phyloP scores from a whole-genome alignment of 371 early-diverging fungal species.

The Syncephalis plumigaleata region DNA sequence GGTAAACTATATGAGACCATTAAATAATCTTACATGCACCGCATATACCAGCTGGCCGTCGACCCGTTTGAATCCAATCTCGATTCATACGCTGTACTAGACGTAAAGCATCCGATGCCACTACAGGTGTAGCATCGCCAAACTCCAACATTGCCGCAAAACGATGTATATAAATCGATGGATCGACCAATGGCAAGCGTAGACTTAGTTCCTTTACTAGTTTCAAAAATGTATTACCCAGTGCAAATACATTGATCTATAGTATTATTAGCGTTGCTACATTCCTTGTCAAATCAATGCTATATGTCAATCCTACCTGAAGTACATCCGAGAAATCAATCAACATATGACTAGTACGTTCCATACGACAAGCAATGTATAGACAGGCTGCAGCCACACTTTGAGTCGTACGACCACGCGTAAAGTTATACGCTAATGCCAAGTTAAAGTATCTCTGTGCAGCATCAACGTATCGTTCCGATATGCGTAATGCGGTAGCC shows the following conservation, averaged over 20 bases:
- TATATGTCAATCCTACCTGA: conserved; percentile 25
- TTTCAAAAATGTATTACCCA: conserved; percentile 86
- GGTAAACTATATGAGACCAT: neutral
- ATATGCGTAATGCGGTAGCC: conserved; percentile 46
- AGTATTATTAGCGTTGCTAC: too few relatives aligned
- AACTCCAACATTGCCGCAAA: conserved; percentile 90
- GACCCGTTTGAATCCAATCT: conserved; percentile 96
- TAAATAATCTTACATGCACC: conserved; percentile 56
- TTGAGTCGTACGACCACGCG: conserved; percentile 74
- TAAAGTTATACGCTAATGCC: conserved; percentile 80
- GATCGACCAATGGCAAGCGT: conserved; percentile 85
- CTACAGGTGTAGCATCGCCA: conserved; percentile 68
- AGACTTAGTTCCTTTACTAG: conserved; percentile 59
- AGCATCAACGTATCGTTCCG: conserved; percentile 62
- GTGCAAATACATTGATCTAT: conserved; percentile 76
- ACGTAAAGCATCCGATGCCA: conserved; percentile 69
- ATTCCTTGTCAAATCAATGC: too few relatives aligned
- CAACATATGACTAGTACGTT: conserved; percentile 87
- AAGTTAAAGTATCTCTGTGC: conserved; percentile 91
- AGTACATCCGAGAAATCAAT: conserved; percentile 95
- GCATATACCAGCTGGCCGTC: conserved; percentile 97
- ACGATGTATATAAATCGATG: conserved; percentile 87
- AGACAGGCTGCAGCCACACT: conserved; percentile 92
- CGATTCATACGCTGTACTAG: conserved; percentile 92
- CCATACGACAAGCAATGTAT: conserved; percentile 88